Conservation (phyloP, 1,284 basidiomycete genomes). For the Irpex sp. region DNA sequence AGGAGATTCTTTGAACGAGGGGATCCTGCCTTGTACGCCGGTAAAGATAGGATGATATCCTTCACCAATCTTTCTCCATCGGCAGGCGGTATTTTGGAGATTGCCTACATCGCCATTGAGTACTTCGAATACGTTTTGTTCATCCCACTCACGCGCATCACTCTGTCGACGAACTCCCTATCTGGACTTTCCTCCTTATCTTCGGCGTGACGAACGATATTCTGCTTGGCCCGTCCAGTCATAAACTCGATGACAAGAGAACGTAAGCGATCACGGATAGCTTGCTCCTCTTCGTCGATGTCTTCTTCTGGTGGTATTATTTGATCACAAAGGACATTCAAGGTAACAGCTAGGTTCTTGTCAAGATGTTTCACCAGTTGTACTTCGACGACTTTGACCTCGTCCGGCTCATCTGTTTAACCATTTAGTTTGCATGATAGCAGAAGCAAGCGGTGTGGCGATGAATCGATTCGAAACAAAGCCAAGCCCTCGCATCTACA, state of each 20-base stretch:
- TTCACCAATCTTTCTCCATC: constrained; percentile 49
- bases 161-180: constrained; percentile 40
- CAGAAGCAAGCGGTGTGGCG: not conserved
- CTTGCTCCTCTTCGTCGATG: constrained; percentile 54
- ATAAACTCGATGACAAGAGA: constrained; percentile 59
- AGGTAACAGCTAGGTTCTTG: constrained; percentile 54
- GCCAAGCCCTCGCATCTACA: not conserved
- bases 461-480: not conserved
- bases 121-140: constrained; percentile 3
- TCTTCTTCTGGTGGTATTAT: constrained; percentile 47
- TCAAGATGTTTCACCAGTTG: constrained; percentile 61
- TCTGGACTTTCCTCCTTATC: constrained; percentile 44
- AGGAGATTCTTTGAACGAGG: constrained; percentile 39
- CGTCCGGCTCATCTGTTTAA: constrained; percentile 56
- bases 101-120: constrained; percentile 36
- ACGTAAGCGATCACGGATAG: constrained; percentile 53
- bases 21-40: constrained; percentile 37
- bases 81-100: constrained; percentile 38
- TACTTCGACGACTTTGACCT: constrained; percentile 57
- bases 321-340: constrained; percentile 69
- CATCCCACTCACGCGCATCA: constrained; percentile 41
- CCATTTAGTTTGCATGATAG: constrained; percentile 2
- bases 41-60: constrained; percentile 48
- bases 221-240: constrained; percentile 45
- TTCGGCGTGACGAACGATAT: constrained; percentile 42